Conservation (phyloP, 768 basidiomycete genomes). For the Mycena rebaudengoi region DNA sequence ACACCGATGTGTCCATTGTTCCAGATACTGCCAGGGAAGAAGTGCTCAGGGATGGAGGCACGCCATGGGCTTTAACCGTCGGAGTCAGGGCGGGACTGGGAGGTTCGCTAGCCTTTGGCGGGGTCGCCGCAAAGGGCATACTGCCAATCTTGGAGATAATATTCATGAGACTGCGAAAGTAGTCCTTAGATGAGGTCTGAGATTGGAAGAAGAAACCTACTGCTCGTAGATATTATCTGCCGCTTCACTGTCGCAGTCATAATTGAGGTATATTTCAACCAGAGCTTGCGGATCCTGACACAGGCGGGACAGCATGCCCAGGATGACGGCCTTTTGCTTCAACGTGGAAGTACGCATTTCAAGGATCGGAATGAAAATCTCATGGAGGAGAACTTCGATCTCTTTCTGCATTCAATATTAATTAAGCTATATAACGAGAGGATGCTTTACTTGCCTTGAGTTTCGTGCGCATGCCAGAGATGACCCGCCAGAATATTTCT, state of each 20-base stretch:
- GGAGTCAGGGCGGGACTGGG: slow-evolving; percentile 68
- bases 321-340: slow-evolving; percentile 92
- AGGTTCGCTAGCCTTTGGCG: slow-evolving; percentile 64
- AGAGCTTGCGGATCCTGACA: slow-evolving; percentile 97
- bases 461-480: slow-evolving; percentile 94
- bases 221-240: slow-evolving; percentile 98
- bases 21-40: slow-evolving; percentile 71
- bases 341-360: slow-evolving; percentile 97
- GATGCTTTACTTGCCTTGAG: slow-evolving; percentile 75
- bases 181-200: background rate
- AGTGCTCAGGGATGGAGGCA: slow-evolving; percentile 68
- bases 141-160: slow-evolving; percentile 93
- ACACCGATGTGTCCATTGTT: slow-evolving; percentile 69
- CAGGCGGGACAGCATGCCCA: slow-evolving; percentile 86
- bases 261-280: slow-evolving; percentile 98
- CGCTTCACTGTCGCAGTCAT: slow-evolving; percentile 96
- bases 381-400: slow-evolving; percentile 97
- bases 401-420: slow-evolving; percentile 78
- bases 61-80: slow-evolving; percentile 51
- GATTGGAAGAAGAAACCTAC: slow-evolving; percentile 50
- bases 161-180: slow-evolving; percentile 88
- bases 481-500: slow-evolving; percentile 97
- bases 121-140: slow-evolving; percentile 53
- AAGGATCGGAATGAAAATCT: slow-evolving; percentile 97
- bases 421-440: slow-evolving; percentile 15